Conservation (phyloP, 225 moss, liverwort and hornwort species). For the Sphagnum tenellum region DNA sequence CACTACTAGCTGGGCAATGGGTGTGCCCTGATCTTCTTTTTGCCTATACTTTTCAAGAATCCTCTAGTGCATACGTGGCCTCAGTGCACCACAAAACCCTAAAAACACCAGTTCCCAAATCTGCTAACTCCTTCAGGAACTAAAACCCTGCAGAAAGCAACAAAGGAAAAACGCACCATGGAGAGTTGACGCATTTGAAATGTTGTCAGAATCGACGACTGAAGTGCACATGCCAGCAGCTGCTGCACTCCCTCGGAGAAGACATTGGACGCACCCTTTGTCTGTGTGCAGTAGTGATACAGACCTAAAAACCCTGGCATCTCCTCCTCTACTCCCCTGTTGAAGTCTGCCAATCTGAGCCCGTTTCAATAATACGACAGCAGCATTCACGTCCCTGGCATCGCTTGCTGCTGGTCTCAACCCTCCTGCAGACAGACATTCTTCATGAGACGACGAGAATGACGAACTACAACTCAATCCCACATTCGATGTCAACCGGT, state of each 20-base stretch:
- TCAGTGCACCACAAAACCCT: not conserved
- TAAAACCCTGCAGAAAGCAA: not conserved
- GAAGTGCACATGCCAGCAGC: constrained; percentile 17
- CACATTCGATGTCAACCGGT: constrained; percentile 13
- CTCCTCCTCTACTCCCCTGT: constrained; percentile 14
- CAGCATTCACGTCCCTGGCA: constrained; percentile 1
- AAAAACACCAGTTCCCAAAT: not conserved
- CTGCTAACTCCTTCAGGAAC: not conserved
- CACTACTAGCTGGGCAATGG: too few relatives aligned
- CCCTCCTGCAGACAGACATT: constrained; percentile 3
- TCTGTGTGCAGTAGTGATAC: constrained; percentile 2
- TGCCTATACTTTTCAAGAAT: not conserved
- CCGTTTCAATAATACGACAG: not conserved
- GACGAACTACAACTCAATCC: not conserved
- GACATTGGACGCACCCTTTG: constrained; percentile 14
- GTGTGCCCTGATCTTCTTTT: too few relatives aligned
- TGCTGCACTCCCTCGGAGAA: constrained; percentile 5
- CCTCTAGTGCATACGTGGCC: not conserved
- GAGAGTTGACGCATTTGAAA: constrained; percentile 17
- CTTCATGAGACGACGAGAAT: constrained; percentile 16
- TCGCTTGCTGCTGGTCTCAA: constrained; percentile 8
- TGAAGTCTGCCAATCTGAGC: not conserved
- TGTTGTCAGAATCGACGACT: constrained; percentile 7
- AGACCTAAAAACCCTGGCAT: constrained; percentile 9
- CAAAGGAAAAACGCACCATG: constrained; percentile 16